Evolutionary conservation across 2,329 filamentous ascomycete species (phyloP), one percentile per base, ranked within the genome.

Genomic region (Calonectria henricotiae): DNA sequence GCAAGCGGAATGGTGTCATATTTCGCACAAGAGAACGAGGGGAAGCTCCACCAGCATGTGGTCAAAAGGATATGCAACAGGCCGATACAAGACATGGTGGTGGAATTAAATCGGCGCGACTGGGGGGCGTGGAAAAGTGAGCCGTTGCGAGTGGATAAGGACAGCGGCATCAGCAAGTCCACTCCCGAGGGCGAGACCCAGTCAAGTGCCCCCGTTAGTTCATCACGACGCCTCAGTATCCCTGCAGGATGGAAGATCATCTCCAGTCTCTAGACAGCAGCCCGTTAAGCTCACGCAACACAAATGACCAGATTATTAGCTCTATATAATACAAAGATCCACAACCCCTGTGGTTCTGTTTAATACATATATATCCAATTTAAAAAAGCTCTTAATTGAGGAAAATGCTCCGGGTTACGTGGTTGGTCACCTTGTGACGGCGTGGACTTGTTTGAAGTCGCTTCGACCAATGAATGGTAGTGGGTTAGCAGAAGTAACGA

Each of bases 71-170:
- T 68, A 44, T 43, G 61, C 7, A 32, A 25, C n/a, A 27, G 51
- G 23, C 49, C 39, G 11, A 41, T 68, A 27, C 46, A 20, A 35
- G 27, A 44, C 5, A 5, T 67, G 9, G 15, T 25, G 3, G 49
- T 71, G 8, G 51, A 25, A 30, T 3, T 70, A 41, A 71, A 71
- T 47, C 65, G 65, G 4, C 60, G 65, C 3, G 65, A 71, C 51
- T 71, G 68, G 68, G 61, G 17, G 43, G 65, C 55, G 17, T 71
- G 65, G 68, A 9, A 25, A 2, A 30, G 17, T 4, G 51, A 62
- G 35, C 65, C 68, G 13, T 20, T 41, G 3, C 17, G 23, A 5
- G 61, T 32, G 20, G 35, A 51, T 15, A 41, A 49, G 25, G 32
- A 60, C 2, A 15, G 6, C 3, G 43, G 15, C 23, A 30, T 11